phyloP scores from a whole-genome alignment of 768 basidiomycete genomes.

The Amanita exitialis region DNA sequence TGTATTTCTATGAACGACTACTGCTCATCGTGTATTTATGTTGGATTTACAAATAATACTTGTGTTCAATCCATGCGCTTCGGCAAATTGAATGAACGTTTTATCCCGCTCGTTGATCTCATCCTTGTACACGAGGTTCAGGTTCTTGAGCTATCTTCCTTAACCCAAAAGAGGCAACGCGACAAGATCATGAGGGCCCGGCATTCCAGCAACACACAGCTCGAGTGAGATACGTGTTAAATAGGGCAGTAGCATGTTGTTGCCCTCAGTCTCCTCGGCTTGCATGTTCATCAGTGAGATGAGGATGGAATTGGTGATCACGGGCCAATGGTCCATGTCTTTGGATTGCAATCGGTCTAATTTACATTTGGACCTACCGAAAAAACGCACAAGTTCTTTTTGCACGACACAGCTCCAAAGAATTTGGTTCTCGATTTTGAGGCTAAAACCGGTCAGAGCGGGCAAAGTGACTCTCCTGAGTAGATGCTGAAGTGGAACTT shows the following conservation, averaged over 20 bases:
- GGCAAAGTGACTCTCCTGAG: background rate
- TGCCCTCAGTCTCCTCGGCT: background rate
- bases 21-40: too few relatives aligned
- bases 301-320: background rate
- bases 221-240: background rate
- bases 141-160: background rate
- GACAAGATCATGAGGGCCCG: background rate
- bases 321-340: background rate
- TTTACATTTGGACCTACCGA: background rate
- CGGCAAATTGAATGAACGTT: background rate
- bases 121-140: background rate
- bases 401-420: background rate
- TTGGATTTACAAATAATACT: too few relatives aligned
- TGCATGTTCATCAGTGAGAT: background rate
- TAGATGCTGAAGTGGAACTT: too few relatives aligned
- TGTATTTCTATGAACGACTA: too few relatives aligned
- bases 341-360: background rate
- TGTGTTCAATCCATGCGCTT: background rate
- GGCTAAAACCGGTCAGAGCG: background rate
- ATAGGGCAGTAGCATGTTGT: background rate
- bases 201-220: background rate
- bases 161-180: background rate
- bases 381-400: background rate
- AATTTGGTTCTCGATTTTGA: background rate
- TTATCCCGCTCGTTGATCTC: background rate